Conservation (phyloP, 371 early-diverging fungal species). For the Lichtheimia corymbifera region DNA sequence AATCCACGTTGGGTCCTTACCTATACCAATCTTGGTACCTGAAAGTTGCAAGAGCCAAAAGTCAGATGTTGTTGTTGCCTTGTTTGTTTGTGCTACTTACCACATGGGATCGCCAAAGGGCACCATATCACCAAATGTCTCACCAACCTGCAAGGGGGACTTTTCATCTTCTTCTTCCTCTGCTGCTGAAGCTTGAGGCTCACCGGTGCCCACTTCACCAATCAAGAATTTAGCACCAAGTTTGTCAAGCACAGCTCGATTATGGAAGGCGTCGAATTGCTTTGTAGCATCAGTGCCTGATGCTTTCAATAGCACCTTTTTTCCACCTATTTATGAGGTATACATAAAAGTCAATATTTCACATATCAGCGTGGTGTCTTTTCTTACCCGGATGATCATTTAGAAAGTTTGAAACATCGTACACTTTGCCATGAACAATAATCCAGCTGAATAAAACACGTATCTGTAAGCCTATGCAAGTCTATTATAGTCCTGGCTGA, state of each 20-base stretch:
- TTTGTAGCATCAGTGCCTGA: slow-evolving; percentile 89
- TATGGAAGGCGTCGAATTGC: slow-evolving; percentile 88
- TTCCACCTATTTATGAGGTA: slow-evolving; percentile 27
- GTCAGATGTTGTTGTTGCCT: not conserved
- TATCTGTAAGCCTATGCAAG: not conserved
- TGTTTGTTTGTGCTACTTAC: slow-evolving; percentile 24
- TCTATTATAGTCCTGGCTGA: not conserved
- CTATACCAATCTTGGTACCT: slow-evolving; percentile 16
- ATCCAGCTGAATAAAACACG: slow-evolving; percentile 69
- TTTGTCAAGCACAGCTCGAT: slow-evolving; percentile 57
- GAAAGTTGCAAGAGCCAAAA: not conserved
- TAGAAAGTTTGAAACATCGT: slow-evolving; percentile 82
- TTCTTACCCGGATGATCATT: slow-evolving; percentile 64
- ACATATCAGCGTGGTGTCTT: not conserved
- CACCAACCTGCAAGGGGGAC: slow-evolving; percentile 20
- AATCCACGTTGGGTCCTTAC: not conserved
- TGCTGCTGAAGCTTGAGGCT: slow-evolving; percentile 21
- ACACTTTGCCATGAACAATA: slow-evolving; percentile 78
- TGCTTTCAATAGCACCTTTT: slow-evolving; percentile 75
- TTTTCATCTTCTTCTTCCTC: slow-evolving; percentile 24
- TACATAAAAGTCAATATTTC: not conserved
- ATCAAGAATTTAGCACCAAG: slow-evolving; percentile 60
- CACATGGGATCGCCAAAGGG: slow-evolving; percentile 87
- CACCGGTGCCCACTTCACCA: slow-evolving; percentile 52
- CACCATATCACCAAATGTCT: slow-evolving; percentile 72